Conservation (phyloP, 345 rosid genomes). For the Citrus hindsii region DNA sequence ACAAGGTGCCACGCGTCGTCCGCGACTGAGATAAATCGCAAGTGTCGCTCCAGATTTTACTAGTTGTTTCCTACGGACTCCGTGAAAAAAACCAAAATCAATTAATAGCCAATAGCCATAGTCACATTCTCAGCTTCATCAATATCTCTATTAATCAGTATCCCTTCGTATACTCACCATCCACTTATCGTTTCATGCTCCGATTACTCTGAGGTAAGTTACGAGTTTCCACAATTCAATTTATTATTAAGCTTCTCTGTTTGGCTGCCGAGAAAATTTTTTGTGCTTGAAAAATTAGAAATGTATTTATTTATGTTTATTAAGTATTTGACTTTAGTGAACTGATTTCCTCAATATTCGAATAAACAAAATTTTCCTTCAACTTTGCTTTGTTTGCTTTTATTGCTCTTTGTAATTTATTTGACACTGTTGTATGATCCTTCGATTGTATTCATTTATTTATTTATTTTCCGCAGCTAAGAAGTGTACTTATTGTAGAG, state of each 20-base stretch:
- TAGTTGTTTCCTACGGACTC: neutral
- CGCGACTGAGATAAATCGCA: slow-evolving; percentile 27
- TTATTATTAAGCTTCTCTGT: neutral
- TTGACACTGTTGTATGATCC: slow-evolving; percentile 21
- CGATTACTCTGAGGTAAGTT: neutral
- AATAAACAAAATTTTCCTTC: neutral
- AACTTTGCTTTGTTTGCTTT: neutral
- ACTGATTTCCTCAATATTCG: neutral
- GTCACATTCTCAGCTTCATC: neutral
- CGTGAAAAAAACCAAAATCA: neutral
- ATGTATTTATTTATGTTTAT: neutral
- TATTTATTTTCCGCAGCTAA: slow-evolving; percentile 30
- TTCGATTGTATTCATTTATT: slow-evolving; percentile 8
- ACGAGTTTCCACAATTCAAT: neutral
- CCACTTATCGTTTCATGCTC: neutral
- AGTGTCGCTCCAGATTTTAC: slow-evolving; percentile 4
- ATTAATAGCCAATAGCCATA: neutral
- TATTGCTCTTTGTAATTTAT: neutral
- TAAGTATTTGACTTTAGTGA: neutral
- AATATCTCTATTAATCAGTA: neutral
- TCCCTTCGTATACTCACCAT: slow-evolving; percentile 10
- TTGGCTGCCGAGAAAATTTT: slow-evolving; percentile 8
- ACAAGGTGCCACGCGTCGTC: slow-evolving; percentile 25
- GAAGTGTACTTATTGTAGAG: slow-evolving; percentile 31
- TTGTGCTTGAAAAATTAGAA: neutral